Evolutionary conservation across 345 rosid genomes (phyloP).

Genomic region (Lepidium africanum): DNA sequence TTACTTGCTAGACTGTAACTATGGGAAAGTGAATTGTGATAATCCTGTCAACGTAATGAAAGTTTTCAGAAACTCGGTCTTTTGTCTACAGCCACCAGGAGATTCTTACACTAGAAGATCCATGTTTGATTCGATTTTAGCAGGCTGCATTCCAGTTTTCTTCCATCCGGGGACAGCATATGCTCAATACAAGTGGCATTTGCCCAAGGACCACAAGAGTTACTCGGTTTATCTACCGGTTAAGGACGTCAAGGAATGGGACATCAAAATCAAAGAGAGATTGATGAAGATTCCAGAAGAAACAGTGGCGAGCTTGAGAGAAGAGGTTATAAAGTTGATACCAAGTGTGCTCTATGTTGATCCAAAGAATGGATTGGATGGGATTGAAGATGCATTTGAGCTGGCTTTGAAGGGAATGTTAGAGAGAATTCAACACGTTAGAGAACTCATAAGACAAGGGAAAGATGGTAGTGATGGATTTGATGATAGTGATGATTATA

Average conservation of each 20-base stretch:
- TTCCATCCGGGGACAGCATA: constrained; percentile 64
- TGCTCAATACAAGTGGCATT: constrained; percentile 54
- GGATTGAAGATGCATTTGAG: constrained; percentile 51
- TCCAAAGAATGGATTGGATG: constrained; percentile 26
- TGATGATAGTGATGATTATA: constrained; percentile 51
- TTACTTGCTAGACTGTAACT: constrained; percentile 48
- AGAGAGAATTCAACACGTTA: constrained; percentile 42
- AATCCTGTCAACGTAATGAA: constrained; percentile 56
- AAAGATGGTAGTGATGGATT: constrained; percentile 52
- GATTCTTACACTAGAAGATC: constrained; percentile 65
- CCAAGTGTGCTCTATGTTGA: constrained; percentile 48
- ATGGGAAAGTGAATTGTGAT: constrained; percentile 41
- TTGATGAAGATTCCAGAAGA: constrained; percentile 32
- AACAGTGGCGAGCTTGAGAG: constrained; percentile 35
- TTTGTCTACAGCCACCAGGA: constrained; percentile 62
- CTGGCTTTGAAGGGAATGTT: constrained; percentile 52
- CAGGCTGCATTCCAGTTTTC: constrained; percentile 62
- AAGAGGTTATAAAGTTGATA: constrained; percentile 52
- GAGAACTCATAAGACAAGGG: constrained; percentile 41
- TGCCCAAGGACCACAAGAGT: constrained; percentile 35
- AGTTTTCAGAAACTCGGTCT: constrained; percentile 46
- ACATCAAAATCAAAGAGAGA: constrained; percentile 31
- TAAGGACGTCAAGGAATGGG: constrained; percentile 31
- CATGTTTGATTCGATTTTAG: constrained; percentile 51
- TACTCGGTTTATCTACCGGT: constrained; percentile 54